These are phyloP conservation scores for Diplodia sapinea DNA, from an alignment of 2,329 filamentous ascomycete genomes.

Conservation along the genomic window DNA sequence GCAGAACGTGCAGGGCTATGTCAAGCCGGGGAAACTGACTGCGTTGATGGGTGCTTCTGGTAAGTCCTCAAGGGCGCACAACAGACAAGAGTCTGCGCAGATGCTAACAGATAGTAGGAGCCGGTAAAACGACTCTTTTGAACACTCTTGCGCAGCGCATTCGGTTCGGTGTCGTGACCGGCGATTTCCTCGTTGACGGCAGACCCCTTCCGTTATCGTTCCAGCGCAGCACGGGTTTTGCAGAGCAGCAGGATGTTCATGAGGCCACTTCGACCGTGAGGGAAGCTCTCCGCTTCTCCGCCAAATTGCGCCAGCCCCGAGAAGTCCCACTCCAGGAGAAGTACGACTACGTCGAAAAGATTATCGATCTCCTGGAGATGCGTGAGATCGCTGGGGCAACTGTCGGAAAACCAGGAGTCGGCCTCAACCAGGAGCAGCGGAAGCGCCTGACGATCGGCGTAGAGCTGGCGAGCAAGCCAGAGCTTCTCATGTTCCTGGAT, in stretches of 20 bases:
- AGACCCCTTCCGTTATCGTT: slow-evolving; percentile 48
- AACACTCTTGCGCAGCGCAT: slow-evolving; percentile 53
- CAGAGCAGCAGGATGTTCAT: slow-evolving; percentile 71
- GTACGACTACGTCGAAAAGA: slow-evolving; percentile 69
- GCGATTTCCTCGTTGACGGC: slow-evolving; percentile 55
- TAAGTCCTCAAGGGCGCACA: not conserved
- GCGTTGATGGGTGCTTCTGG: slow-evolving; percentile 83
- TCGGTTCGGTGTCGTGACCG: slow-evolving; percentile 52
- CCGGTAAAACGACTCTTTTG: slow-evolving; percentile 50
- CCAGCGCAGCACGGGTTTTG: slow-evolving; percentile 61
- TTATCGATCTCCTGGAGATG: slow-evolving; percentile 69
- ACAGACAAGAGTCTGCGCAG: not conserved
- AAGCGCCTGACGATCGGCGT: slow-evolving; percentile 77
- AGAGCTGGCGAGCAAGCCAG: slow-evolving; percentile 69
- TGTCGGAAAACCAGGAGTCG: slow-evolving; percentile 64
- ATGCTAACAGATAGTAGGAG: slow-evolving; percentile 32
- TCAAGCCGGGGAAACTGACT: slow-evolving; percentile 76
- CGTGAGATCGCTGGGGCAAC: slow-evolving; percentile 68
- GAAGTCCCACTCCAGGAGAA: slow-evolving; percentile 66
- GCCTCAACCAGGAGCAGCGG: slow-evolving; percentile 64
- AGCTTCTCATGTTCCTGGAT: slow-evolving; percentile 71
- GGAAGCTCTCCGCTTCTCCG: slow-evolving; percentile 70
- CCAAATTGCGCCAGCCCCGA: slow-evolving; percentile 65
- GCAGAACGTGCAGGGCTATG: slow-evolving; percentile 71
- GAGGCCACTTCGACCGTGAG: slow-evolving; percentile 70